phyloP scores from a whole-genome alignment of 1,139 yeast genomes.

The Geotrichum reessii region DNA sequence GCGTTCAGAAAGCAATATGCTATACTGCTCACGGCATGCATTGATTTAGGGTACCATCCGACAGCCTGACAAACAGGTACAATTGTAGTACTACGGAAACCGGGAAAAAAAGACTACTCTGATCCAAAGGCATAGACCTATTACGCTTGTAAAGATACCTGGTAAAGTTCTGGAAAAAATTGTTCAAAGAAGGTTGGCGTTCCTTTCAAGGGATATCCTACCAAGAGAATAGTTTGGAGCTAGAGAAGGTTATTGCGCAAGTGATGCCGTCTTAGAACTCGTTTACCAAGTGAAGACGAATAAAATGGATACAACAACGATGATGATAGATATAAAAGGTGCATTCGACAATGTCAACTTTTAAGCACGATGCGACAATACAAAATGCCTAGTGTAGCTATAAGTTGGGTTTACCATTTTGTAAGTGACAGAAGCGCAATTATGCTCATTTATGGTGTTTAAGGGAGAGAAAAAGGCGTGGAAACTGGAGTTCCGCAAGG shows the following conservation, averaged over 20 bases:
- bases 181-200: constrained; percentile 9
- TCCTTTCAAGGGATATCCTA: constrained; percentile 3
- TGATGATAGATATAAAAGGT: constrained; percentile 20
- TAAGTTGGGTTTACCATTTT: neutral
- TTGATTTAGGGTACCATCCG: constrained; percentile 3
- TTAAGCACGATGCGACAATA: too few species aligned
- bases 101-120: constrained; percentile 8
- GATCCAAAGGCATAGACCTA: constrained; percentile 13
- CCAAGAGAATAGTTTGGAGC: constrained; percentile 18
- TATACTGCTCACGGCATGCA: constrained; percentile 2
- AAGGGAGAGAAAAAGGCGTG: neutral
- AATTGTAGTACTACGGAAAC: constrained; percentile 9
- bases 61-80: constrained; percentile 1
- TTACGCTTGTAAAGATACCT: constrained; percentile 17
- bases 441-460: neutral
- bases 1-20: too few species aligned
- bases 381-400: constrained; percentile 12
- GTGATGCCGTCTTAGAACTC: constrained; percentile 15
- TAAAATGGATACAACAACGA: neutral
- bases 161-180: constrained; percentile 19
- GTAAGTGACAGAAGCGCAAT: neutral
- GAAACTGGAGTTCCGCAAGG: neutral
- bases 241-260: constrained; percentile 16
- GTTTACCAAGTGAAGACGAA: neutral
- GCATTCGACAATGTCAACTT: constrained; percentile 22